Evolutionary conservation across 495 filamentous ascomycete genomes (phyloP), one percentile per base, ranked within the genome.

Genomic region (Aspergillus baeticus): DNA sequence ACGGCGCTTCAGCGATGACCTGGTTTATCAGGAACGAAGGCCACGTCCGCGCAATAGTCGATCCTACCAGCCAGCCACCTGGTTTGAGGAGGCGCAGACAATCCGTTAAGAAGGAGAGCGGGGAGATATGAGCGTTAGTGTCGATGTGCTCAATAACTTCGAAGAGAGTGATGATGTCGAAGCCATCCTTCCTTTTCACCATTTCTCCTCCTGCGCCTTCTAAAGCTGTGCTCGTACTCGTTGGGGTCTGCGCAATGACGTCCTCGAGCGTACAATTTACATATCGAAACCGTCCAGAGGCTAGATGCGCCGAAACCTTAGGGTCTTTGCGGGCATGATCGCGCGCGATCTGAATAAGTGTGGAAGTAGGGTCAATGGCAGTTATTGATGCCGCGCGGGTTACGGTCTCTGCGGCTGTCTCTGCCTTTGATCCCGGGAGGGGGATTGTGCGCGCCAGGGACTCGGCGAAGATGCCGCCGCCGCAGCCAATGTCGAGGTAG

Each of bases 401-500:
- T 31, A 74, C 77, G 2, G 65, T 57, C 0, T 82, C 83, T 5
- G 68, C 69, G 5, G 77, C 64, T 15, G 90, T 72, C 15, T 63
- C 58, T 21, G 57, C 6, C n/a, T 29, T 48, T 36, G 26, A 41
- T 14, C n/a, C 10, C 14, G 43, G 31, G 22, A 45, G 35, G 46
- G 68, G 72, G 46, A 82, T 74, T 6, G 71, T 78, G n/a, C 94
- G 83, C 4, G 95, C 92, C 7, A 94, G 89, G 3, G 85, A 89
- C 64, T 98, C 94, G 47, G 92, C 89, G 67, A 98, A 96, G 71
- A 98, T 98, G 44, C 94, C 94, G 21, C 91, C 94, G 57, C 94
- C 94, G 72, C 95, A 98, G 65, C 94, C 94, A 48, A 98, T 82
- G 71, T 98, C 95, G 33, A 98, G 87, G 72, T 91, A 96, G 43